Base-by-base conservation (phyloP, 2,329 filamentous ascomycete species). In the Decorospora gaudefroyi region DNA sequence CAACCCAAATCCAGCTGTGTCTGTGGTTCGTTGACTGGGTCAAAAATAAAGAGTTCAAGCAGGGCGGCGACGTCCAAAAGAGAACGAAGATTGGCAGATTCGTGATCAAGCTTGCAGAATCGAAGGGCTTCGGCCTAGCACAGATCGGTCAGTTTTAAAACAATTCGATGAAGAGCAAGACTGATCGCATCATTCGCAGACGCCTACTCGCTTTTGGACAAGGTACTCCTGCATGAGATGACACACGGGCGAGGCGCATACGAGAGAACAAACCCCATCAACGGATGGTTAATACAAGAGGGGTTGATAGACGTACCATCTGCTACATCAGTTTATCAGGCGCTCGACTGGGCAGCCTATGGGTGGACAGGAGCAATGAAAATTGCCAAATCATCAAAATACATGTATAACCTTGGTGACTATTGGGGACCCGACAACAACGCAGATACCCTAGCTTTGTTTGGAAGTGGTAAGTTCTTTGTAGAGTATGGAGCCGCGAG, bases 141-240 rank as follows among this genome's bases (percentile, higher is more conserved):
- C 43, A 48, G 27, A 53, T 51, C 9, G 47, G 47, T 53, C 41
- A n/a, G 31, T 30, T 30, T 12, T 30, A 15, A 7, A 23, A 16
- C 8, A 8, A 31, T 31, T 27, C 10, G 16, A 15, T 13, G 9
- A 23, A 23, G 17, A 15, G 6, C 40, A 13, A 23, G 11, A 25
- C 25, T 30, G 43, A 19, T 41, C 10, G 7, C 23, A 13, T 9
- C 17, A 6, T 21, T 6, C 18, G 4, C 30, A 54, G 51, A 54
- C 38, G 40, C 45, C 4, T 43, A 41, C 16, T 13, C 27, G 2
- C 35, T 54, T 16, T 34, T 51, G 4, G 47, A 54, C 21, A 54
- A 54, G 30, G 45, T 54, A n/a, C 16, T 54, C 10, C 25, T 54
- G 10, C 51, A 51, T 18, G 51, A 54, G 27, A 54, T 51, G 51